Conservation (phyloP, 108 stramenopile species). For the Asterionellopsis glacialis region DNA sequence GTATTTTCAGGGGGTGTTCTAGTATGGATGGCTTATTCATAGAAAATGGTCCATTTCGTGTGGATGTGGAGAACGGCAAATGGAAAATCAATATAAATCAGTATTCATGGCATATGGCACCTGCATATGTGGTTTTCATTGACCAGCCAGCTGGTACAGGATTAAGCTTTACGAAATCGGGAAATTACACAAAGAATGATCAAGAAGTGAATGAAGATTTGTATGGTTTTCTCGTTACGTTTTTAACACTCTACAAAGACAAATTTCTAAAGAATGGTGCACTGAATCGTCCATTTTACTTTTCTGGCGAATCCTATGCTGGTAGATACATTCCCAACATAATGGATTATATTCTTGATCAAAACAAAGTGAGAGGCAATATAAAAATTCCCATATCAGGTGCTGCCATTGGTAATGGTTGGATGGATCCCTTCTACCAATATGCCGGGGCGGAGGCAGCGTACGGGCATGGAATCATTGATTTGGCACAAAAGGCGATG, state of each 20-base stretch:
- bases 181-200: slow-evolving; percentile 60
- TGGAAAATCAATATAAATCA: slow-evolving; percentile 45
- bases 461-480: slow-evolving; percentile 66
- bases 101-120: slow-evolving; percentile 54
- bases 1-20: slow-evolving; percentile 72
- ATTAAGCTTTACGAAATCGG: slow-evolving; percentile 48
- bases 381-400: background rate
- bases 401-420: slow-evolving; percentile 74
- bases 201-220: slow-evolving; percentile 63
- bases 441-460: slow-evolving; percentile 71
- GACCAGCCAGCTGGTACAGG: slow-evolving; percentile 69
- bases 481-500: slow-evolving; percentile 37
- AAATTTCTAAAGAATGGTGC: slow-evolving; percentile 7
- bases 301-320: slow-evolving; percentile 82
- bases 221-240: slow-evolving; percentile 22
- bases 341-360: slow-evolving; percentile 56
- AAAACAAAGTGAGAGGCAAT: slow-evolving; percentile 26
- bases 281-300: slow-evolving; percentile 42
- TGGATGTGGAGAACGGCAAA: slow-evolving; percentile 12
- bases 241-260: slow-evolving; percentile 56
- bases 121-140: slow-evolving; percentile 67
- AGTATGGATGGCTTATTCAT: slow-evolving; percentile 85
- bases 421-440: slow-evolving; percentile 79
- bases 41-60: slow-evolving; percentile 77
- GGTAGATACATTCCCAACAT: slow-evolving; percentile 84